A percentile compares a stretch with the other conserved stretches of the same genome.
Evolutionary conservation across 2,329 filamentous ascomycete species (phyloP).

Genomic region (Calcarisporium arbuscula): DNA sequence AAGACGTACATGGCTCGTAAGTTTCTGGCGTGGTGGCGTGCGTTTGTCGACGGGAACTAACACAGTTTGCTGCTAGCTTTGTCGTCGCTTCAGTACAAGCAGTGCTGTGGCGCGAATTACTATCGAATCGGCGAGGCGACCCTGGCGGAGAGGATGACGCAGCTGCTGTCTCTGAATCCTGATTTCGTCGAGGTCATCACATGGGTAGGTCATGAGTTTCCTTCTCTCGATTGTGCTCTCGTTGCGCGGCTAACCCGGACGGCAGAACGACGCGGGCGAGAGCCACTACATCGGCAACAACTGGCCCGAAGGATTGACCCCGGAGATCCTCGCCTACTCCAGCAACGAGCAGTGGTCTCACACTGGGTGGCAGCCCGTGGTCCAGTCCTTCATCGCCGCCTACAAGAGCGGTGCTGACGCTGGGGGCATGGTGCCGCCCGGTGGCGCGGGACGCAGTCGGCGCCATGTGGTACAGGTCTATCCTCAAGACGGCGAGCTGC

Average conservation of each 20-base stretch:
- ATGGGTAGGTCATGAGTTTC: slow-evolving; percentile 4
- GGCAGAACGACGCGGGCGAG: slow-evolving; percentile 14
- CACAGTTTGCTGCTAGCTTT: slow-evolving; percentile 5
- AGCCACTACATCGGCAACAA: slow-evolving; percentile 14
- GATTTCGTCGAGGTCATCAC: slow-evolving; percentile 9
- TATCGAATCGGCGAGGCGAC: slow-evolving; percentile 12
- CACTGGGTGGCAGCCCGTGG: slow-evolving; percentile 10
- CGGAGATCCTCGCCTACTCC: slow-evolving; percentile 9
- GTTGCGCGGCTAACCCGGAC: no score
- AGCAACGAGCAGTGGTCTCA: slow-evolving; percentile 8
- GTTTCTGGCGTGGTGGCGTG: neutral
- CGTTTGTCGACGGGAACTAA: neutral
- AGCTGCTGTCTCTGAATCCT: slow-evolving; percentile 7
- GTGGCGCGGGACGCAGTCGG: slow-evolving; percentile 4
- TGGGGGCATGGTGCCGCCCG: slow-evolving; percentile 6
- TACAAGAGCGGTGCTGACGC: slow-evolving; percentile 8
- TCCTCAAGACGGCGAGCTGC: slow-evolving; percentile 3
- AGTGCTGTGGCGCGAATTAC: slow-evolving; percentile 7
- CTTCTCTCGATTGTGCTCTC: no score
- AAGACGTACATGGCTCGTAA: slow-evolving; percentile 9
- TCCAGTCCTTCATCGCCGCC: slow-evolving; percentile 11
- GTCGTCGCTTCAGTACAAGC: slow-evolving; percentile 11
- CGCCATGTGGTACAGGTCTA: slow-evolving; percentile 10
- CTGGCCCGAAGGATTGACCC: slow-evolving; percentile 7
- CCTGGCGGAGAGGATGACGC: slow-evolving; percentile 9